A percentile compares a stretch with the other conserved stretches of the same genome.
phyloP scores from a whole-genome alignment of 495 filamentous ascomycete species.

The Neurospora sp. region DNA sequence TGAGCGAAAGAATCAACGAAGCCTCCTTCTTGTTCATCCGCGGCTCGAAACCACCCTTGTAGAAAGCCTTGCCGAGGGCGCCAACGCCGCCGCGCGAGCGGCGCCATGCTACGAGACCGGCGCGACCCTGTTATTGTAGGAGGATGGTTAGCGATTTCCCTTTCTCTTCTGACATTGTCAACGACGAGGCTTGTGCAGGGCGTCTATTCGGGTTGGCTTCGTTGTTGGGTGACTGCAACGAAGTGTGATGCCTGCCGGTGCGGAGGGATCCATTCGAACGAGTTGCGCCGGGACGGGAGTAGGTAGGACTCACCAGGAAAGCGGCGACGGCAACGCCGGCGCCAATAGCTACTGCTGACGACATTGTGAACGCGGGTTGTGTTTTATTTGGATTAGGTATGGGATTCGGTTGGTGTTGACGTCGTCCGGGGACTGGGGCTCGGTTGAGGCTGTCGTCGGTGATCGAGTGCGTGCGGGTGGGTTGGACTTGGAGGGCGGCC shows the following conservation, averaged over 20 bases:
- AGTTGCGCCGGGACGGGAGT: not conserved
- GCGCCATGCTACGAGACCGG: constrained; percentile 79
- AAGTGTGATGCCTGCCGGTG: not conserved
- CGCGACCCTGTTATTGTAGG: constrained; percentile 57
- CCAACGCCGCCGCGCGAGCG: constrained; percentile 67
- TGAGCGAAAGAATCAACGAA: constrained; percentile 78
- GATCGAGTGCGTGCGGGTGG: constrained; percentile 1
- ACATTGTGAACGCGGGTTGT: constrained; percentile 49
- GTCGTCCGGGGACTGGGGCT: not conserved
- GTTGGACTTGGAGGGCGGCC: not conserved
- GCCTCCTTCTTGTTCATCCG: constrained; percentile 90
- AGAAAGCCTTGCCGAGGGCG: constrained; percentile 79
- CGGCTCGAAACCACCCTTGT: constrained; percentile 94
- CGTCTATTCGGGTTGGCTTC: too few species aligned
- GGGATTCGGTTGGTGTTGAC: not conserved
- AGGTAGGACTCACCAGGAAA: constrained; percentile 51
- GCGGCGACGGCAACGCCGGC: constrained; percentile 66
- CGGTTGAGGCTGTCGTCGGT: constrained; percentile 1
- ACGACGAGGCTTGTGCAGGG: too few species aligned
- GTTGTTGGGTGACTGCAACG: too few species aligned
- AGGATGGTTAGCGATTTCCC: not conserved
- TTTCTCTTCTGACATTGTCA: too few species aligned
- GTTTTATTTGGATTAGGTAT: not conserved
- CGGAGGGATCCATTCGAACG: not conserved
- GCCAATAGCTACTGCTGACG: constrained; percentile 65